Conservation (phyloP, 306 rosid genomes). For the Sicyos baderoa region DNA sequence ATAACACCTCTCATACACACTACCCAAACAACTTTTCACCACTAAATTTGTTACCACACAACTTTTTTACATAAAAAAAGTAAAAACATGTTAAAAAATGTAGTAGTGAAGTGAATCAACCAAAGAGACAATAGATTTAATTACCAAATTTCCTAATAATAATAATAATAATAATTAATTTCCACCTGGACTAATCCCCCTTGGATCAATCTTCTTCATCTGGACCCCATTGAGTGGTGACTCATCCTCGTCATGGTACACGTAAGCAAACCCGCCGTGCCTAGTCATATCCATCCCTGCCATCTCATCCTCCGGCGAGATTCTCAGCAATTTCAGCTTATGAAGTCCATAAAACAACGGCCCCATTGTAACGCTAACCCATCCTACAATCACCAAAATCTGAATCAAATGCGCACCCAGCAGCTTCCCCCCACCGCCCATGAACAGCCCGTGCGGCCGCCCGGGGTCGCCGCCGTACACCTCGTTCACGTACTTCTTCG, state of each 20-base stretch:
- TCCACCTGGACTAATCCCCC: not conserved
- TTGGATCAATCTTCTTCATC: slow-evolving; percentile 6
- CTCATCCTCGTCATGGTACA: slow-evolving; percentile 19
- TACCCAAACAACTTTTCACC: too few relatives aligned
- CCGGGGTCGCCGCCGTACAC: not conserved
- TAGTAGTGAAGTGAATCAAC: too few relatives aligned
- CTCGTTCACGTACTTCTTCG: slow-evolving; percentile 10
- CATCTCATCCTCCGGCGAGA: slow-evolving; percentile 15
- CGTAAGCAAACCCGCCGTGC: slow-evolving; percentile 20
- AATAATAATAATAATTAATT: too few relatives aligned
- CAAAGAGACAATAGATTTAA: not conserved
- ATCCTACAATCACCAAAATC: slow-evolving; percentile 1
- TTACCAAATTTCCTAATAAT: not conserved
- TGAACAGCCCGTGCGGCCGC: slow-evolving; percentile 16
- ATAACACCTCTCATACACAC: too few relatives aligned
- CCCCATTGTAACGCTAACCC: slow-evolving; percentile 15
- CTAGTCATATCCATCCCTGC: slow-evolving; percentile 20
- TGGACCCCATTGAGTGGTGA: not conserved
- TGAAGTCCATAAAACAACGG: slow-evolving; percentile 4
- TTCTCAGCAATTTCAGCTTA: slow-evolving; percentile 12
- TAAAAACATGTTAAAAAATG: too few relatives aligned
- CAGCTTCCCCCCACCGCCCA: slow-evolving; percentile 17
- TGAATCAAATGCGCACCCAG: slow-evolving; percentile 14
- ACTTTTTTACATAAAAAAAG: too few relatives aligned
- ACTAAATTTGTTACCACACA: too few relatives aligned